A percentile compares a stretch with the other conserved stretches of the same genome.
These are phyloP conservation scores for Hanseniaspora pseudoguilliermondii DNA, from an alignment of 805 yeast species.

Conservation along the genomic window DNA sequence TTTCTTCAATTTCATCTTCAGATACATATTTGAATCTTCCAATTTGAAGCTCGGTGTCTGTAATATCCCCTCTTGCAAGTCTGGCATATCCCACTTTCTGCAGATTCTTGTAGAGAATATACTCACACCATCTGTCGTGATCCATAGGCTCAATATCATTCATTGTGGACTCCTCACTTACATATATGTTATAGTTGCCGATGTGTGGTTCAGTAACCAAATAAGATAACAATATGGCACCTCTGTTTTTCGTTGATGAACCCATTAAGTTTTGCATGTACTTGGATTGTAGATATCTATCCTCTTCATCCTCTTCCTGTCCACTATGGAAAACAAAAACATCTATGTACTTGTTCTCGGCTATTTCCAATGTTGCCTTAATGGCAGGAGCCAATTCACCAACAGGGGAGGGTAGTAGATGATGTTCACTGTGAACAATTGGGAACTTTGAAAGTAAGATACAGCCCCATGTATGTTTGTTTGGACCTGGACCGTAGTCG, in stretches of 20 bases:
- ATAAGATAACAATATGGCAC: conserved; percentile 78
- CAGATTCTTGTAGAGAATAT: conserved; percentile 75
- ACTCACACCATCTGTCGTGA: conserved; percentile 98
- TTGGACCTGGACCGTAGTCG: conserved; percentile 96
- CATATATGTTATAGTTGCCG: conserved; percentile 88
- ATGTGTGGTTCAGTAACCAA: conserved; percentile 75
- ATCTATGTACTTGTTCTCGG: conserved; percentile 66
- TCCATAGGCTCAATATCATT: conserved; percentile 86
- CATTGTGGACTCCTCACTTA: conserved; percentile 73
- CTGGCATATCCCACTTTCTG: conserved; percentile 89
- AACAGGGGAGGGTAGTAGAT: conserved; percentile 86
- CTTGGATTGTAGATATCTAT: conserved; percentile 73
- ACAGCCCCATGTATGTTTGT: conserved; percentile 97
- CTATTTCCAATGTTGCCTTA: conserved; percentile 85
- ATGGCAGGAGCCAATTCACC: conserved; percentile 98
- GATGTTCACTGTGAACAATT: conserved; percentile 77
- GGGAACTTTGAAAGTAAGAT: conserved; percentile 90
- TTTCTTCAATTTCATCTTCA: conserved; percentile 26
- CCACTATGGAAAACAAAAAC: conserved; percentile 96
- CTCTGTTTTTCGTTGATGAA: conserved; percentile 44
- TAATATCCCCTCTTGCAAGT: conserved; percentile 80
- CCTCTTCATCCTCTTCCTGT: conserved; percentile 94
- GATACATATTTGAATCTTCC: conserved; percentile 65
- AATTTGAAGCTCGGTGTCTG: conserved; percentile 92
- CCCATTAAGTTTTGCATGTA: conserved; percentile 73